Evolutionary conservation across 768 basidiomycete genomes (phyloP), one percentile per base, ranked within the genome.

Genomic region (Phlebiopsis gigantea): DNA sequence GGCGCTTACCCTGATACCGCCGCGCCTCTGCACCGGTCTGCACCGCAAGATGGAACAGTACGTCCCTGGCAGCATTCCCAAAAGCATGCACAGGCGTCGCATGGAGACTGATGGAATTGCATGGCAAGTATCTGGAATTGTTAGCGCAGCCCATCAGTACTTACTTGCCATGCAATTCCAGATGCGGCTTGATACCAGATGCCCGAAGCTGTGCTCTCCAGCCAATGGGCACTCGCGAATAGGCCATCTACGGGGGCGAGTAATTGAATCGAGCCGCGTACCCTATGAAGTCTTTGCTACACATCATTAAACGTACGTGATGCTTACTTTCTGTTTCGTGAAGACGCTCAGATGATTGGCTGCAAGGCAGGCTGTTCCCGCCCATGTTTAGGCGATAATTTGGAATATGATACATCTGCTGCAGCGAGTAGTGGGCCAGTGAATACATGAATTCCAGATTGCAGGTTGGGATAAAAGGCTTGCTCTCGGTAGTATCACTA

Each of bases 391-490:
- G 14, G 29, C 26, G 19, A 34, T 19, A 3, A 48, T 48, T 48
- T 49, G 48, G 48, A 49, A 49, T 49, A 6, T 10, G 3, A 9
- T 31, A 15, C 21, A 17, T 12, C 28, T 8, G 12, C 29, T 31
- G 4, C 30, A 34, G 21, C 48, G 48, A 49, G 48, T 49, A 26
- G 30, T 9, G 19, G 28, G 9, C 5, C 10, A 9, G 29, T 5
- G 48, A 49, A 49, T 49, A 31, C 48, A 22, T 28, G 17, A 49
- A 49, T 49, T 49, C 48, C 48, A 22, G 12, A 49, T 49, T 49
- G 48, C 29, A 17, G 9, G 5, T 25, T 6, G 1, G 48, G 28
- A 49, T 49, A 49, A 30, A 49, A 49, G 48, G 14, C 5, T 1
- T 29, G n/a, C 19, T 30, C 5, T 6, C 17, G 17, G 43, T 12